Evolutionary conservation across 768 basidiomycete genomes (phyloP).

Genomic region (Pisolithus tinctorius): DNA sequence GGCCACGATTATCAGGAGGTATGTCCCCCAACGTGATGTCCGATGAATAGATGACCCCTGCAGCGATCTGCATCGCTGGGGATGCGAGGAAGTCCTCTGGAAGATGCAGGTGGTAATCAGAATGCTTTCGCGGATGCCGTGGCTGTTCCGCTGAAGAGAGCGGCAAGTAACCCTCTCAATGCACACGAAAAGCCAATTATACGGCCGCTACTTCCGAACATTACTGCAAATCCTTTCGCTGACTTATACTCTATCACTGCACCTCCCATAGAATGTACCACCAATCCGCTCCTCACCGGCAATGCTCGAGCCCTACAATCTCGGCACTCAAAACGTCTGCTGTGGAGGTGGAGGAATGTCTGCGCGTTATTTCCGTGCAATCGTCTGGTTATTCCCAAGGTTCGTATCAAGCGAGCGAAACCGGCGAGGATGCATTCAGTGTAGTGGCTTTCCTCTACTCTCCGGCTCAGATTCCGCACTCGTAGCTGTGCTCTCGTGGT

Average conservation of each 20-base stretch:
- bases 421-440: constrained; percentile 20
- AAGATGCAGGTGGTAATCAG: constrained; percentile 3
- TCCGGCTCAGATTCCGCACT: constrained; percentile 12
- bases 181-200: constrained; percentile 30
- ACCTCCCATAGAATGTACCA: constrained; percentile 24
- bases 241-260: constrained; percentile 25
- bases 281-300: constrained; percentile 20
- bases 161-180: constrained; percentile 28
- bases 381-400: constrained; percentile 36
- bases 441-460: constrained; percentile 27
- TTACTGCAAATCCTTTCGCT: constrained; percentile 31
- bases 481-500: constrained; percentile 1
- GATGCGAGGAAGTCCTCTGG: constrained; percentile 45
- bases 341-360: constrained; percentile 40
- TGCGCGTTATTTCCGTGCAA: constrained; percentile 57
- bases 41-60: too few relatives aligned
- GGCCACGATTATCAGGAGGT: too few relatives aligned
- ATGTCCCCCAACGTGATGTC: too few relatives aligned
- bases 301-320: constrained; percentile 52
- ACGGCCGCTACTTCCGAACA: constrained; percentile 9
- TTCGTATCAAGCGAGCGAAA: constrained; percentile 12
- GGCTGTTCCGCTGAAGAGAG: constrained; percentile 7
- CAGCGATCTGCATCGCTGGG: constrained; percentile 32
- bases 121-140: constrained; percentile 21
- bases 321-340: constrained; percentile 47